Evolutionary conservation across 2,329 filamentous ascomycete genomes (phyloP).

Genomic region (Pleomassaria siparia): DNA sequence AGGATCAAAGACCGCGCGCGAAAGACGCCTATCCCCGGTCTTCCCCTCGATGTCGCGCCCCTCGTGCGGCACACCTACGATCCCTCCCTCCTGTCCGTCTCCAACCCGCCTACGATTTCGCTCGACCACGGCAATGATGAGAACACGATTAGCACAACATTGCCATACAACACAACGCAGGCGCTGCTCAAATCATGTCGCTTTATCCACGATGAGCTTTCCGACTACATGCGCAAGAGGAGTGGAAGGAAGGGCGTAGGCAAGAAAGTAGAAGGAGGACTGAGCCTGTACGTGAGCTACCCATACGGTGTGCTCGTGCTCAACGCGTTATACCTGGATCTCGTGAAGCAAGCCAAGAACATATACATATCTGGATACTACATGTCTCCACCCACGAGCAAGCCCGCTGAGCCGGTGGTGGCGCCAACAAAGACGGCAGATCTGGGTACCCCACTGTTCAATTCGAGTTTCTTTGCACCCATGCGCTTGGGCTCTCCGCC

Average conservation of each 20-base stretch:
- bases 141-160: constrained; percentile 1
- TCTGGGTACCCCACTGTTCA: not conserved
- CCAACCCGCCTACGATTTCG: constrained; percentile 25
- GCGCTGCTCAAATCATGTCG: constrained; percentile 34
- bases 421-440: not conserved
- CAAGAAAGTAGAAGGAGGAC: too few relatives aligned
- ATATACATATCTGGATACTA: constrained; percentile 47
- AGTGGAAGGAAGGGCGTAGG: constrained; percentile 12
- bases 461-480: not conserved
- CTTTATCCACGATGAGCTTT: constrained; percentile 40
- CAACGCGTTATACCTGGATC: constrained; percentile 41
- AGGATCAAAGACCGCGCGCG: constrained; percentile 26
- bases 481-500: constrained; percentile 2
- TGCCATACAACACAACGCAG: constrained; percentile 24
- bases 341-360: constrained; percentile 44
- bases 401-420: not conserved
- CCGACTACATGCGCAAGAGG: constrained; percentile 33
- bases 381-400: constrained; percentile 5
- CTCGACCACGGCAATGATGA: constrained; percentile 12
- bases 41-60: constrained; percentile 40
- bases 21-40: constrained; percentile 33
- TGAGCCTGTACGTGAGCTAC: constrained; percentile 47
- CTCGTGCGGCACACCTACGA: constrained; percentile 38
- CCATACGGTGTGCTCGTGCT: constrained; percentile 45
- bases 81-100: constrained; percentile 33